Evolutionary conservation across 164 flowering plant species (phyloP).

Genomic region (Tinospora cordifolia): DNA sequence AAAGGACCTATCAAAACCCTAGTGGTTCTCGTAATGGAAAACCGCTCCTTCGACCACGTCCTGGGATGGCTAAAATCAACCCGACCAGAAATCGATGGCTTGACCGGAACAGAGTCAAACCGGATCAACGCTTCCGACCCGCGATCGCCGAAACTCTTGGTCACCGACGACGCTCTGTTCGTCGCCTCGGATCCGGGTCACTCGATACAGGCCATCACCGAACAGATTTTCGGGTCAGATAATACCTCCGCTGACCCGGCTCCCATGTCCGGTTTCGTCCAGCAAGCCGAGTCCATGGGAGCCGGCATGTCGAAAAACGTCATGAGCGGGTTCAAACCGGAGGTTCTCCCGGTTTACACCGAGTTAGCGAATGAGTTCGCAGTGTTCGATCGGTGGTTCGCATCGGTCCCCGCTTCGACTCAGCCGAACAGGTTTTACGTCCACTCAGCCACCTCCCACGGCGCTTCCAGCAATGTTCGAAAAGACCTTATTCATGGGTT

Average conservation of each 20-base stretch:
- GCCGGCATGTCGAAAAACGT: slow-evolving; percentile 43
- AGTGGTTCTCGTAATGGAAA: slow-evolving; percentile 39
- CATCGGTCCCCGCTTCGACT: slow-evolving; percentile 79
- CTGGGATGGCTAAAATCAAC: slow-evolving; percentile 37
- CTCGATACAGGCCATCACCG: slow-evolving; percentile 38
- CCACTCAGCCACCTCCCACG: slow-evolving; percentile 95
- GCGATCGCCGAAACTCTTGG: slow-evolving; percentile 18
- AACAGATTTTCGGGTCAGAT: slow-evolving; percentile 31
- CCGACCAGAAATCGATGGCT: slow-evolving; percentile 34
- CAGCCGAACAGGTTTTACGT: slow-evolving; percentile 92
- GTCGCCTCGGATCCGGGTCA: slow-evolving; percentile 42
- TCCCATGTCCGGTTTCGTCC: slow-evolving; percentile 87
- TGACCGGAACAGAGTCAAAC: slow-evolving; percentile 33
- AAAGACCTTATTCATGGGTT: slow-evolving; percentile 75
- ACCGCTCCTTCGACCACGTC: slow-evolving; percentile 45
- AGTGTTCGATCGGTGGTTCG: slow-evolving; percentile 82
- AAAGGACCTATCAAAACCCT: slow-evolving; percentile 39
- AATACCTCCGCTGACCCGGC: slow-evolving; percentile 28
- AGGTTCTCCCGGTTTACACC: slow-evolving; percentile 53
- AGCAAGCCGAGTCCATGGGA: slow-evolving; percentile 57
- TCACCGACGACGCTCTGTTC: slow-evolving; percentile 28
- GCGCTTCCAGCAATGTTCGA: slow-evolving; percentile 66
- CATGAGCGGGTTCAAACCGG: slow-evolving; percentile 81
- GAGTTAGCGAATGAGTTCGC: slow-evolving; percentile 68
- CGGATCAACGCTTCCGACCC: slow-evolving; percentile 21